Evolutionary conservation across 2,329 filamentous ascomycete genomes (phyloP).

Genomic region (Byssothecium circinans): DNA sequence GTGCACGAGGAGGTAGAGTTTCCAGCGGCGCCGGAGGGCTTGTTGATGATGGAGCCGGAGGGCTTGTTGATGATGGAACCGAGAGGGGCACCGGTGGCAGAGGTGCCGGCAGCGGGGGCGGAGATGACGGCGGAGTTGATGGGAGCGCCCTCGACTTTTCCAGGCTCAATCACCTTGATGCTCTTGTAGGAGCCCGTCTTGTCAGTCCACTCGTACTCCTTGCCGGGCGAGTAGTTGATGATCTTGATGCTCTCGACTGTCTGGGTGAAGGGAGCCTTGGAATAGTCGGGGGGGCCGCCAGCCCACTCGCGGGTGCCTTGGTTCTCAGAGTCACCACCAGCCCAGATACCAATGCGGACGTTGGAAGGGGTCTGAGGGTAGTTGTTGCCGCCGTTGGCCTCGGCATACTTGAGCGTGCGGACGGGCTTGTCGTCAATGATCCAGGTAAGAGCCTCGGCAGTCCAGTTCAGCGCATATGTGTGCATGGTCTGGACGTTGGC

Average conservation of each 20-base stretch:
- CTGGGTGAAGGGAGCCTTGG: constrained; percentile 55
- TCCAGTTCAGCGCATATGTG: constrained; percentile 76
- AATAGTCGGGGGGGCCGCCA: constrained; percentile 58
- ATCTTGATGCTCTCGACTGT: constrained; percentile 54
- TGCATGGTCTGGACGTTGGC: constrained; percentile 59
- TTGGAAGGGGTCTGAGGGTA: constrained; percentile 80
- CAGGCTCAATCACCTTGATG: constrained; percentile 49
- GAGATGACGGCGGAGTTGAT: constrained; percentile 28
- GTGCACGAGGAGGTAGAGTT: constrained; percentile 7
- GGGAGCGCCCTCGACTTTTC: constrained; percentile 36
- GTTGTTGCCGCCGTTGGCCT: constrained; percentile 59
- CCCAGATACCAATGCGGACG: constrained; percentile 50
- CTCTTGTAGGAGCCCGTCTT: constrained; percentile 51
- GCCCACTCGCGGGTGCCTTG: constrained; percentile 69
- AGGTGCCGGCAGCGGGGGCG: constrained; percentile 26
- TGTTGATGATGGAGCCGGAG: not conserved
- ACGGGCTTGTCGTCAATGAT: constrained; percentile 68
- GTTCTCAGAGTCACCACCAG: constrained; percentile 51
- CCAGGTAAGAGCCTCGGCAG: constrained; percentile 65
- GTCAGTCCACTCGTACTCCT: constrained; percentile 55
- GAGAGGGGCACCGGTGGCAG: not conserved
- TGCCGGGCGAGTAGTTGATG: constrained; percentile 56
- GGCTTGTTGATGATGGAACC: not conserved
- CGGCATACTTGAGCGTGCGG: constrained; percentile 63
- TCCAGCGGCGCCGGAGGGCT: not conserved